Conservation (phyloP, 805 yeast genomes). For the Ogataea salicorniae region DNA sequence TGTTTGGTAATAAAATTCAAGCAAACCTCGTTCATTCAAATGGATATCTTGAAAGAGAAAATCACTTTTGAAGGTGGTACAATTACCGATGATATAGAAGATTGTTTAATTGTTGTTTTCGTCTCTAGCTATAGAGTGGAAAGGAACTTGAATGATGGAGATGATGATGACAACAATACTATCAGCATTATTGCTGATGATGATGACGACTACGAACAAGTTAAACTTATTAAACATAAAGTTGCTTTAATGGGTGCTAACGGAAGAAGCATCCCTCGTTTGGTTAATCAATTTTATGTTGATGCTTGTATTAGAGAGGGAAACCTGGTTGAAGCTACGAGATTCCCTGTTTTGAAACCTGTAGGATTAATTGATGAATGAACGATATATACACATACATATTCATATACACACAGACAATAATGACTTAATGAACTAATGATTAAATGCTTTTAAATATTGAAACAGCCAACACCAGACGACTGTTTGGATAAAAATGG, state of each 20-base stretch:
- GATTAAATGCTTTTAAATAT: too few species aligned
- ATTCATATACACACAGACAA: background rate
- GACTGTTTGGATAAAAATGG: too few species aligned
- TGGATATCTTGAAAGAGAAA: slow-evolving; percentile 15
- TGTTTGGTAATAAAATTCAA: slow-evolving; percentile 28
- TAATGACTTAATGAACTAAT: background rate
- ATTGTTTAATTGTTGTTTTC: slow-evolving; percentile 37
- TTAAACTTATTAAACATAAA: background rate
- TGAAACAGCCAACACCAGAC: too few species aligned
- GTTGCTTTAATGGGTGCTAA: slow-evolving; percentile 5
- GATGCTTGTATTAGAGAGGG: slow-evolving; percentile 25
- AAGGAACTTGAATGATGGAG: background rate
- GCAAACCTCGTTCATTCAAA: slow-evolving; percentile 3
- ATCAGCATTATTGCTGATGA: background rate
- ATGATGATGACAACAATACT: background rate
- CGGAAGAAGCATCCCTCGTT: slow-evolving; percentile 27
- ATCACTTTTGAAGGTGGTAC: slow-evolving; percentile 44
- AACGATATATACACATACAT: background rate
- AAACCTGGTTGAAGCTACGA: slow-evolving; percentile 11
- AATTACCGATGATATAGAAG: slow-evolving; percentile 22
- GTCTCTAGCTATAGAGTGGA: background rate
- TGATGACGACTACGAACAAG: slow-evolving; percentile 5
- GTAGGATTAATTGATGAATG: background rate
- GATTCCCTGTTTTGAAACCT: background rate
- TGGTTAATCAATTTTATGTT: slow-evolving; percentile 33